phyloP scores from a whole-genome alignment of 1,284 basidiomycete genomes.

The Amylostereum chailletii region DNA sequence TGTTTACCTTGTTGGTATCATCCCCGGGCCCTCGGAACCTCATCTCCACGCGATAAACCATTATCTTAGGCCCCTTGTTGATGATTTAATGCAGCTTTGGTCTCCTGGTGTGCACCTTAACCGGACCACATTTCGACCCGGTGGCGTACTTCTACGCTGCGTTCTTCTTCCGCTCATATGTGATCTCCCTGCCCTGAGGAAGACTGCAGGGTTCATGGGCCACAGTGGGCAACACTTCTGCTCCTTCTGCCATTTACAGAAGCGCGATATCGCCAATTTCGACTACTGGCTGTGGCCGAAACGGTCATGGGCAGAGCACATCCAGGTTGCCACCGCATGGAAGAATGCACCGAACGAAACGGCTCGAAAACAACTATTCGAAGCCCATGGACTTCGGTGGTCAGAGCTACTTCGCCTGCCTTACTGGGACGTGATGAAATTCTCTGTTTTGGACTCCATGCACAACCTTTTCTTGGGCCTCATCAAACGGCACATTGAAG shows the following conservation, averaged over 20 bases:
- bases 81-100: conserved; percentile 20
- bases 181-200: conserved; percentile 19
- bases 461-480: conserved; percentile 26
- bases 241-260: conserved; percentile 17
- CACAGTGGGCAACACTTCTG: conserved; percentile 4
- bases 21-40: conserved; percentile 17
- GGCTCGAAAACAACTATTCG: conserved; percentile 10
- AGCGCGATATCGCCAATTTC: conserved; percentile 12
- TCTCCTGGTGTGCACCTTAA: conserved; percentile 18
- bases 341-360: conserved; percentile 9
- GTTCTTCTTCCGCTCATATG: conserved; percentile 19
- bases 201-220: conserved; percentile 16
- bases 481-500: conserved; percentile 18
- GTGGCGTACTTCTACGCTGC: conserved; percentile 13
- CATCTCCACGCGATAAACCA: conserved; percentile 5
- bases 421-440: conserved; percentile 26
- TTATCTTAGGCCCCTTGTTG: conserved; percentile 2
- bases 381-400: conserved; percentile 22
- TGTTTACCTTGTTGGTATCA: conserved; percentile 17
- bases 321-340: conserved; percentile 11
- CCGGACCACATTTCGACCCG: conserved; percentile 13
- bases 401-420: conserved; percentile 26
- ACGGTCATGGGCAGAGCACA: conserved; percentile 6
- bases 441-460: conserved; percentile 26
- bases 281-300: conserved; percentile 3